phyloP scores from a whole-genome alignment of 2,329 filamentous ascomycete species.

The Aphanocladium album region DNA sequence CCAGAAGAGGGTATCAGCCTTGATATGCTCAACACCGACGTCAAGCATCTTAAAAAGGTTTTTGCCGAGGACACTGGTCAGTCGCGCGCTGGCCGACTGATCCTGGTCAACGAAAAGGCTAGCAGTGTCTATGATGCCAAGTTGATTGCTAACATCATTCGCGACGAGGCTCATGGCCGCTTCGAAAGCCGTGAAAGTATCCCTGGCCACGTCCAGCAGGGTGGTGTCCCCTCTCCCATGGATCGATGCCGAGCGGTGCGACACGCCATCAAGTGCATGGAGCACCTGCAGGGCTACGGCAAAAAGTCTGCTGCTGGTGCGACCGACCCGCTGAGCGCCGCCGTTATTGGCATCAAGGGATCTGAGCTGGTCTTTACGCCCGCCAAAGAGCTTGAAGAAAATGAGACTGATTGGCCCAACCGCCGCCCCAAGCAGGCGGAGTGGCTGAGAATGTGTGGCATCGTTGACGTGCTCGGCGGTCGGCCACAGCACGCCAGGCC shows the following conservation, averaged over 20 bases:
- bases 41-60: conserved; percentile 78
- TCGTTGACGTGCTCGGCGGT: conserved; percentile 81
- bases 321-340: conserved; percentile 62
- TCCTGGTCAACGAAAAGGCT: conserved; percentile 94
- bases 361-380: conserved; percentile 83
- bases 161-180: conserved; percentile 82
- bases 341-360: conserved; percentile 89
- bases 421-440: conserved; percentile 77
- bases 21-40: conserved; percentile 87
- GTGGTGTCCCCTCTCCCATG: conserved; percentile 89
- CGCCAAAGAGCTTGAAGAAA: conserved; percentile 74
- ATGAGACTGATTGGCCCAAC: conserved; percentile 90
- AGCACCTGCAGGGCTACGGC: conserved; percentile 78
- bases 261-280: conserved; percentile 88
- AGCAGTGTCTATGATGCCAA: conserved; percentile 87
- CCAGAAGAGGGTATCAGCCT: conserved; percentile 94
- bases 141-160: conserved; percentile 92
- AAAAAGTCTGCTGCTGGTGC: conserved; percentile 36
- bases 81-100: conserved; percentile 84
- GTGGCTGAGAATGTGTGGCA: conserved; percentile 75
- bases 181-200: conserved; percentile 92
- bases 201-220: conserved; percentile 91
- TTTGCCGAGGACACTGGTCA: conserved; percentile 84
- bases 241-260: conserved; percentile 88
- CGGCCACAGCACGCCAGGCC: conserved; percentile 52